These are phyloP conservation scores for Pichia ethanolica DNA, from an alignment of 805 yeast genomes.

Conservation along the genomic window DNA sequence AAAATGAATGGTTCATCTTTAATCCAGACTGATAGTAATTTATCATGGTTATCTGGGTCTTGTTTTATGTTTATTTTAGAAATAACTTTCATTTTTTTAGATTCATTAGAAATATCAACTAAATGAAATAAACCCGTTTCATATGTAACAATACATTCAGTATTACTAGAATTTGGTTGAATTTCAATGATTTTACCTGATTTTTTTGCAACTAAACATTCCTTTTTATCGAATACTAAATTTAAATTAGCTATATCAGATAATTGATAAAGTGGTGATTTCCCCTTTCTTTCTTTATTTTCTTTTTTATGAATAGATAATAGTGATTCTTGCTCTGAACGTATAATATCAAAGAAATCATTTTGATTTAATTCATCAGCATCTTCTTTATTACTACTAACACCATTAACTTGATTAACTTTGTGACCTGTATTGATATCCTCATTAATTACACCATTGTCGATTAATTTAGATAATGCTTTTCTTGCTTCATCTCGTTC, in stretches of 20 bases:
- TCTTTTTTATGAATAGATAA: slow-evolving; percentile 7
- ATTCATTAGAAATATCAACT: background rate
- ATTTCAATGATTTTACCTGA: background rate
- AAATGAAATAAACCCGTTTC: slow-evolving; percentile 7
- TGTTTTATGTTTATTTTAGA: slow-evolving; percentile 1
- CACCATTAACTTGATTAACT: slow-evolving; percentile 20
- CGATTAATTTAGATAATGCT: slow-evolving; percentile 54
- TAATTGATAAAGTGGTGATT: background rate
- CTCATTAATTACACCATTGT: slow-evolving; percentile 25
- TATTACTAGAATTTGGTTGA: background rate
- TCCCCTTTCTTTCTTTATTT: slow-evolving; percentile 7
- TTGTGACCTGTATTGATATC: background rate
- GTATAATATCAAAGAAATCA: slow-evolving; percentile 1
- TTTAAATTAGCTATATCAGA: background rate
- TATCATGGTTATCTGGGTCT: background rate
- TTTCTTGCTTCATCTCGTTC: slow-evolving; percentile 68
- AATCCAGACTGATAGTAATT: slow-evolving; percentile 7
- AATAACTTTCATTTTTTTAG: background rate
- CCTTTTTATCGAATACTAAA: background rate
- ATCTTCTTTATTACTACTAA: background rate
- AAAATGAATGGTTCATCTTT: slow-evolving; percentile 4
- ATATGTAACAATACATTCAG: slow-evolving; percentile 1
- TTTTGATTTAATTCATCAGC: background rate
- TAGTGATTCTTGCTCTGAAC: slow-evolving; percentile 3
- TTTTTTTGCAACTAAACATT: background rate